A percentile compares a stretch with the other conserved stretches of the same genome.
Evolutionary conservation across 169 alveolate genomes (phyloP).

Genomic region (Pseudocohnilembus persalinus): DNA sequence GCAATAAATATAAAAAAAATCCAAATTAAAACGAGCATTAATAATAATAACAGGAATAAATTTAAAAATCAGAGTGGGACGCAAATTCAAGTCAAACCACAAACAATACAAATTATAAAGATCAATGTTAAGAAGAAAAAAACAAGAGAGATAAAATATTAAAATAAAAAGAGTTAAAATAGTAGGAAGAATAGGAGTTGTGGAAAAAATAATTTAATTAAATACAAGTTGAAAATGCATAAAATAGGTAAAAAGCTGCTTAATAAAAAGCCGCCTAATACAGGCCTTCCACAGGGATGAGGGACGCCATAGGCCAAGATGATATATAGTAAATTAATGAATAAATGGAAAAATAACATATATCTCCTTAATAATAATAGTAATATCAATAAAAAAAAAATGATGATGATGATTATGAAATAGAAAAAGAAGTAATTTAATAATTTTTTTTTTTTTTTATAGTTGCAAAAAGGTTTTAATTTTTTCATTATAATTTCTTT

Average conservation of each 20-base stretch:
- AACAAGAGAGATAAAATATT: conserved; percentile 34
- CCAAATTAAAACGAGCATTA: too few relatives aligned
- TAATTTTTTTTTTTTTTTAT: too few relatives aligned
- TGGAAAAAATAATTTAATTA: conserved; percentile 40
- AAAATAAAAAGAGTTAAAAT: conserved; percentile 50
- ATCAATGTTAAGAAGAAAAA: conserved; percentile 49
- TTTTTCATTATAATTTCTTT: too few relatives aligned
- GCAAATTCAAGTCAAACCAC: background rate
- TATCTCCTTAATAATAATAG: too few relatives aligned
- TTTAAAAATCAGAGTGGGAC: background rate
- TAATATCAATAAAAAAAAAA: too few relatives aligned
- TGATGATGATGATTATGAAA: conserved; percentile 18
- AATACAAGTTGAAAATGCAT: conserved; percentile 53
- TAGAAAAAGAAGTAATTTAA: too few relatives aligned
- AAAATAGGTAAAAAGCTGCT: conserved; percentile 54
- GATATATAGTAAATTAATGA: too few relatives aligned
- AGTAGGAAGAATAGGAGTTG: conserved; percentile 53
- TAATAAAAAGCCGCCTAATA: conserved; percentile 52
- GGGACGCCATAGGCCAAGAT: background rate
- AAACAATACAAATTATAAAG: conserved; percentile 23
- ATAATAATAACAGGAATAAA: too few relatives aligned
- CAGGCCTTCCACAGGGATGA: conserved; percentile 46
- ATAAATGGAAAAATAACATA: background rate
- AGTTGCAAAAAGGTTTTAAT: too few relatives aligned
- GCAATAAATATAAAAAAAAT: too few relatives aligned